Evolutionary conservation across 257 asterid genomes (phyloP), one percentile per base, ranked within the genome.

Genomic region (Mitragyna speciosa): DNA sequence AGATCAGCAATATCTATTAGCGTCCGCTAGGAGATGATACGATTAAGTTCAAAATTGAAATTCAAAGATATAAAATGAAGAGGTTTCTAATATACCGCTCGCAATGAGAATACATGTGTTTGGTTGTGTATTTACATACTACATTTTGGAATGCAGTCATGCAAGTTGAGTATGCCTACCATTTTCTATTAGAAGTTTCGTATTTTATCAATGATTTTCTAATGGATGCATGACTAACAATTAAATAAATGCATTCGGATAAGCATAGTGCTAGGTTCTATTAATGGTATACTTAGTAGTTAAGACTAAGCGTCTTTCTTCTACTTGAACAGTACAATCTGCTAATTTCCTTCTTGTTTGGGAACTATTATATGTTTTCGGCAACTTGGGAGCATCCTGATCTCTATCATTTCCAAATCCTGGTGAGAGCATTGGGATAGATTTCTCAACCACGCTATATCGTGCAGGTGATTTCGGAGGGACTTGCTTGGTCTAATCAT

Each of bases 261-360:
- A 6, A 10, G 22, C 6, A 48, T 26, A 33, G 11, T 47, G 7
- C 76, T 4, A 8, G n/a, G 48, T 26, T 12, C 61, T 26, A 24
- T 49, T 5, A 33, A 66, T n/a, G 39, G 12, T 19, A n/a, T 1
- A 49, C 59, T 68, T 28, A 52, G 39, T 19, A 58, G 36, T 19
- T 43, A 8, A 63, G 11, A 52, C 78, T 0, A 76, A 92, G 97
- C 98, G 92, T 89, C 93, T 89, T 82, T 94, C 97, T 89, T 91
- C 97, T 7, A 86, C 96, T 39, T 92, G 85, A 77, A 94, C 97
- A 5, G 97, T 97, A 81, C 98, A 94, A 76, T 94, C 98, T 12
- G 98, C 98, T 12, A 94, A 84, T 51, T 85, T 93, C 79, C 98
- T 89, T 78, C 98, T 80, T 8, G 93, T 94, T 71, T 97, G 86